Evolutionary conservation across 2,329 filamentous ascomycete genomes (phyloP), one percentile per base, ranked within the genome.

Genomic region (Periconia digitata): DNA sequence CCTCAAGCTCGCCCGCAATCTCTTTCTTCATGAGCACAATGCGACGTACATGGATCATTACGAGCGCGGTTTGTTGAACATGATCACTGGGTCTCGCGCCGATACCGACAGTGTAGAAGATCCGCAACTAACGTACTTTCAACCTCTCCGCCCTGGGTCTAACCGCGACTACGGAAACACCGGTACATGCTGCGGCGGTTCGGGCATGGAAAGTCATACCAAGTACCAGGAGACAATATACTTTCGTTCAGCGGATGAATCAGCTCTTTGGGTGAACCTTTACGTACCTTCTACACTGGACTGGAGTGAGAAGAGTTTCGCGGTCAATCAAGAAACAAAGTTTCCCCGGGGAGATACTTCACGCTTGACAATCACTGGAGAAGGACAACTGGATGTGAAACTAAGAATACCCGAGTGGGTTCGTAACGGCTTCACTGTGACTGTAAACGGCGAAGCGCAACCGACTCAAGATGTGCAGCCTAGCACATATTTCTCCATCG

Each of bases 201-300:
- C 49, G 4, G 49, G 52, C 13, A 54, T 54, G 52, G 52, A 55
- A 24, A 52, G 49, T 35, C 46, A 52, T 36, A 55, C 52, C 16
- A 55, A 55, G 39, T 55, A 55, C 32, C 52, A 55, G 35, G 49
- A 55, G n/a, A 52, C 52, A 2, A 32, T 55, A 18, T 55, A 55
- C 18, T 35, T 54, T 16, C 52, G 52, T 13, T 54, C 52, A 2
- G 52, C 49, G 17, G 49, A 51, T 35, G 40, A 46, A 6, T 49
- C 52, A 15, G 24, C 46, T 4, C 43, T 54, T 22, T 54, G 49
- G 49, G 44, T 54, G 12, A 54, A 54, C 17, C 42, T 54, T 6
- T 54, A 43, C 21, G 21, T 54, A 22, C 46, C 52, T 6, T 54
- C 52, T n/a, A 44, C 43, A 17, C 32, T 54, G 20, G 37, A 24